Percentiles rank a stretch among this genome's conserved stretches.
Conservation (phyloP, 768 basidiomycete genomes). For the Russula lepida region DNA sequence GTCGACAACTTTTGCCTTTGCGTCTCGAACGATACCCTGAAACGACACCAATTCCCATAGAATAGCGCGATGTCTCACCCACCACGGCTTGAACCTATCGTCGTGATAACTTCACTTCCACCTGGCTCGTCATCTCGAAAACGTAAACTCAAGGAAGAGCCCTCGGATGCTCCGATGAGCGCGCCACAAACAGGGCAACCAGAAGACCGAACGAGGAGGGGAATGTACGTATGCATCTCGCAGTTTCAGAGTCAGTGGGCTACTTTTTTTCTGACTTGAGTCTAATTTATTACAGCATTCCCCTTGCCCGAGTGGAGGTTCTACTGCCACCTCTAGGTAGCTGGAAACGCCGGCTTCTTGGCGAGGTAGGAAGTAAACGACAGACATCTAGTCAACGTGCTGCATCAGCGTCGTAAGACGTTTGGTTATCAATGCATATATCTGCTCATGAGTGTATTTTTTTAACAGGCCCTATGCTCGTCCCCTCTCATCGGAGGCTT, state of each 20-base stretch:
- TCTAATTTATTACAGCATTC: not conserved
- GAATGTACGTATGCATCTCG: slow-evolving; percentile 23
- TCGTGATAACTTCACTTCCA: not conserved
- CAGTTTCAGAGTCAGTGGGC: slow-evolving; percentile 22
- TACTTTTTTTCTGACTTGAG: not conserved
- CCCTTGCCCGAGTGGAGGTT: slow-evolving; percentile 7
- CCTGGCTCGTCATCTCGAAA: not conserved
- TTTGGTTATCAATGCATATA: not conserved
- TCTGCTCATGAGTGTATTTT: not conserved
- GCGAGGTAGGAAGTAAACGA: not conserved
- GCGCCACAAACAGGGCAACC: not conserved
- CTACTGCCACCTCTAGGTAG: slow-evolving; percentile 10
- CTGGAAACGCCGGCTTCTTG: slow-evolving; percentile 7
- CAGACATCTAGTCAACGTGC: no score
- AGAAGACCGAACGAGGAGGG: not conserved
- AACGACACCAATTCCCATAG: not conserved
- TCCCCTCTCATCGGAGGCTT: not conserved
- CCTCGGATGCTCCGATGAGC: not conserved
- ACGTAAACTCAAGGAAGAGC: slow-evolving; percentile 19
- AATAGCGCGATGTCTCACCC: not conserved
- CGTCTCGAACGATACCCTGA: not conserved
- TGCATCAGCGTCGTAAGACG: not conserved
- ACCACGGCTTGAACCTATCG: not conserved
- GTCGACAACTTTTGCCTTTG: not conserved
- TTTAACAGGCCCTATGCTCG: not conserved